phyloP scores from a whole-genome alignment of 805 yeast species.

The Candida coquimbonensis region DNA sequence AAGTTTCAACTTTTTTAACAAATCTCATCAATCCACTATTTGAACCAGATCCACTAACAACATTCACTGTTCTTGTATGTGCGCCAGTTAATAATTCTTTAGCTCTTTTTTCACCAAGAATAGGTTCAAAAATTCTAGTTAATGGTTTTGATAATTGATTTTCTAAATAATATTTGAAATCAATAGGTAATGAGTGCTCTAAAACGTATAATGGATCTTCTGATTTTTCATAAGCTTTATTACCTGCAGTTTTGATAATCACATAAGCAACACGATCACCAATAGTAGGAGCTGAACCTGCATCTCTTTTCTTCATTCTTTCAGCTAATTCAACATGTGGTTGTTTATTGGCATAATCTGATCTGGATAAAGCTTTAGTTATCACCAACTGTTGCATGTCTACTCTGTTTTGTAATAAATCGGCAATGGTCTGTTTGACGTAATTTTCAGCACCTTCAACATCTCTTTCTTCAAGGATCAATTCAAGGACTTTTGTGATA shows the following conservation, averaged over 20 bases:
- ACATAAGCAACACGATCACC: constrained; percentile 99
- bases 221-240: constrained; percentile 86
- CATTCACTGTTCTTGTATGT: constrained; percentile 72
- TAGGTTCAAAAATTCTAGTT: constrained; percentile 90
- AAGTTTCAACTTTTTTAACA: constrained; percentile 80
- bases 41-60: constrained; percentile 36
- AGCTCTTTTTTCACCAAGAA: constrained; percentile 79
- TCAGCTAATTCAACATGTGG: constrained; percentile 97
- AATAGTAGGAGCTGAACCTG: constrained; percentile 93
- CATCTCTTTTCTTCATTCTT: constrained; percentile 91
- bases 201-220: constrained; percentile 94
- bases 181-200: constrained; percentile 89
- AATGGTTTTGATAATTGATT: constrained; percentile 91
- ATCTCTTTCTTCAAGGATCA: constrained; percentile 80
- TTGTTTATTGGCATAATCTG: constrained; percentile 92
- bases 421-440: constrained; percentile 84
- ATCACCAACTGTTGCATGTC: constrained; percentile 92
- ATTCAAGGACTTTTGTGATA: constrained; percentile 81
- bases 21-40: constrained; percentile 86
- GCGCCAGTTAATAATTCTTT: constrained; percentile 75
- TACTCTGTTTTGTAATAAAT: constrained; percentile 80
- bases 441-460: constrained; percentile 77
- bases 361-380: constrained; percentile 78
- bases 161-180: constrained; percentile 87
- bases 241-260: constrained; percentile 72